phyloP scores from a whole-genome alignment of 352 stramenopile genomes.

The Globisporangium nodosum region DNA sequence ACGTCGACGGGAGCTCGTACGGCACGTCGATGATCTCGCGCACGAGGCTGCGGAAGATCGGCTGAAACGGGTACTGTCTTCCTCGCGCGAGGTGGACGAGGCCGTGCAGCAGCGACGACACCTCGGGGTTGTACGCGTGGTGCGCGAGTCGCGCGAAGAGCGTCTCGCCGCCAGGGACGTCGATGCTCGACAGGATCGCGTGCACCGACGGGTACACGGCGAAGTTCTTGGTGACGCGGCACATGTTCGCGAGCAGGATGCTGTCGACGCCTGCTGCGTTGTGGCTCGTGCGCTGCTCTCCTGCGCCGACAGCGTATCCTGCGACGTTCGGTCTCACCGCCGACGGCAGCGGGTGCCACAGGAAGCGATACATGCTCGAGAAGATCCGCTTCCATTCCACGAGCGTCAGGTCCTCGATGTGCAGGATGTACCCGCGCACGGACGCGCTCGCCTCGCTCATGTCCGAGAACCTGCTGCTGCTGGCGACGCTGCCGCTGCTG shows the following conservation, averaged over 20 bases:
- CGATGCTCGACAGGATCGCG: conserved; percentile 38
- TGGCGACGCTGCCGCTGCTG: conserved; percentile 14
- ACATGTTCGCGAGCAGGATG: conserved; percentile 64
- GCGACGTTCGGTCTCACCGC: background rate
- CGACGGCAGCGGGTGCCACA: conserved; percentile 20
- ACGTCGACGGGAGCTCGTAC: conserved; percentile 17
- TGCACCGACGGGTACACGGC: conserved; percentile 62
- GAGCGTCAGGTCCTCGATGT: conserved; percentile 58
- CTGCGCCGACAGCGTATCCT: no score
- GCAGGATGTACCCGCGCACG: conserved; percentile 55
- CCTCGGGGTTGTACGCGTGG: conserved; percentile 60
- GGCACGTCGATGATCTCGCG: conserved; percentile 36
- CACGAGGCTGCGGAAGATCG: conserved; percentile 50
- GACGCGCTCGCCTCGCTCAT: conserved; percentile 21
- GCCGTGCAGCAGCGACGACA: conserved; percentile 53
- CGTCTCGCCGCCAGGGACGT: conserved; percentile 26
- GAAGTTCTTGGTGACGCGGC: conserved; percentile 63
- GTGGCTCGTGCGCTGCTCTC: background rate
- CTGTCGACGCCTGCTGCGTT: conserved; percentile 25
- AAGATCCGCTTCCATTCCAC: conserved; percentile 74
- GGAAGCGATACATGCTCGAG: conserved; percentile 44
- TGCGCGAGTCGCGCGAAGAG: conserved; percentile 38
- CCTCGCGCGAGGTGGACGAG: conserved; percentile 61
- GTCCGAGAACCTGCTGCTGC: conserved; percentile 38
- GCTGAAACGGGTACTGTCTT: conserved; percentile 30